Evolutionary conservation across 805 yeast species (phyloP).

Genomic region (Myxozyma vanderwaltii): DNA sequence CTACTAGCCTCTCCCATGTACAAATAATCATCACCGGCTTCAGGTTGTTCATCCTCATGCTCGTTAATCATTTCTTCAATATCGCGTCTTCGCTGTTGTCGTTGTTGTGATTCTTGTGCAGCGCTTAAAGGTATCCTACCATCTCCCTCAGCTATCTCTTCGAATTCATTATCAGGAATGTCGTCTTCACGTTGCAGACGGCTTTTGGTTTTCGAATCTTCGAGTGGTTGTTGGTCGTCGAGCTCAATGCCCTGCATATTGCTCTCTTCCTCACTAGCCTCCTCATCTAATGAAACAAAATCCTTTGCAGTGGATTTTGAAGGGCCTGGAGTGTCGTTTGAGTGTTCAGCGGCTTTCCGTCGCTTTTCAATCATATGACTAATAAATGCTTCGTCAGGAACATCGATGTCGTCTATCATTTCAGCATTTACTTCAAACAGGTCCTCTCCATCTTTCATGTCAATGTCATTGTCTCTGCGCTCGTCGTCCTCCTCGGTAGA

Average conservation of each 20-base stretch:
- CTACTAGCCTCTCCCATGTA: slow-evolving; percentile 15
- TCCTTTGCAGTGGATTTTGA: slow-evolving; percentile 5
- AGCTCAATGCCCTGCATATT: slow-evolving; percentile 18
- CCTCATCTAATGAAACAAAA: slow-evolving; percentile 29
- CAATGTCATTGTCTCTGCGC: not conserved
- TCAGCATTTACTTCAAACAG: slow-evolving; percentile 18
- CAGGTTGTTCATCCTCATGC: slow-evolving; percentile 23
- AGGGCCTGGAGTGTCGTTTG: not conserved
- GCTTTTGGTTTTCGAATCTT: not conserved
- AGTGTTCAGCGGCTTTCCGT: slow-evolving; percentile 7
- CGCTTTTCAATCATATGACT: slow-evolving; percentile 29
- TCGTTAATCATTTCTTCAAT: slow-evolving; percentile 28
- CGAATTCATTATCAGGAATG: slow-evolving; percentile 23
- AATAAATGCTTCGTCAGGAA: slow-evolving; percentile 32
- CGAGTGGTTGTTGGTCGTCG: not conserved
- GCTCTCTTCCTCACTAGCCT: slow-evolving; percentile 1
- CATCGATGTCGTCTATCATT: slow-evolving; percentile 15
- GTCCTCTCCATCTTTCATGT: slow-evolving; percentile 3
- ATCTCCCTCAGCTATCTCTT: slow-evolving; percentile 32
- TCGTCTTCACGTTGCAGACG: slow-evolving; percentile 28
- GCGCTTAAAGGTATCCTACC: slow-evolving; percentile 31
- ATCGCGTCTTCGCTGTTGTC: slow-evolving; percentile 15
- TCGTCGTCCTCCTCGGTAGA: not conserved
- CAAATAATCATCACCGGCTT: slow-evolving; percentile 7
- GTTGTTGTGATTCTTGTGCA: slow-evolving; percentile 25